phyloP scores from a whole-genome alignment of 257 asterid genomes.

The Solanum pinnatisectum region DNA sequence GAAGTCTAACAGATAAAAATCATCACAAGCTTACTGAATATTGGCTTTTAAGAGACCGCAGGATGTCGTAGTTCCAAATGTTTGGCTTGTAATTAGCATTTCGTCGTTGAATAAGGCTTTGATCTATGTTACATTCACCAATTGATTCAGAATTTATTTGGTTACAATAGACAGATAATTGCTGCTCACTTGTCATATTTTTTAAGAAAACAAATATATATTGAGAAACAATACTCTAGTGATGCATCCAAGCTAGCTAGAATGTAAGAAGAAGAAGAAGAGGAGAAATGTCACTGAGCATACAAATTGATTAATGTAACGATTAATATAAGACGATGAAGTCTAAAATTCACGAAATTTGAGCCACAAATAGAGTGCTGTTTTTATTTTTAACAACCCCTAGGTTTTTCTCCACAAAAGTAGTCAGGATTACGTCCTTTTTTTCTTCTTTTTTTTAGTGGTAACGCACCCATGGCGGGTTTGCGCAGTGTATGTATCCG shows the following conservation, averaged over 20 bases:
- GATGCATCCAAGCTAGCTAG: neutral
- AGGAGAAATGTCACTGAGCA: neutral
- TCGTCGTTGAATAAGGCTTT: neutral
- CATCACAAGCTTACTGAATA: neutral
- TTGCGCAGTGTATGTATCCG: no score
- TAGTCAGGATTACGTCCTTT: no score
- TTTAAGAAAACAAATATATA: neutral
- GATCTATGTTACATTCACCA: neutral
- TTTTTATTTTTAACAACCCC: neutral
- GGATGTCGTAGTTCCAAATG: neutral
- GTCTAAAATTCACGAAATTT: neutral
- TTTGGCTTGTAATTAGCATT: neutral
- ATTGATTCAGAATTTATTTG: neutral
- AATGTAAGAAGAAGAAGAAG: neutral
- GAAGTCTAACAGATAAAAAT: no score
- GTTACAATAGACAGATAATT: neutral
- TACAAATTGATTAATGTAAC: neutral
- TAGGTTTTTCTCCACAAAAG: no score
- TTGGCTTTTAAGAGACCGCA: neutral
- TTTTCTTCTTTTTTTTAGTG: no score
- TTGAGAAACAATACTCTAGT: neutral
- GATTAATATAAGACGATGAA: neutral
- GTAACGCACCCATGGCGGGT: no score
- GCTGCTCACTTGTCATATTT: neutral
- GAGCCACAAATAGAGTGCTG: neutral